Evolutionary conservation across 108 stramenopile species (phyloP), one percentile per base, ranked within the genome.

Genomic region (Epithemia pelagica): DNA sequence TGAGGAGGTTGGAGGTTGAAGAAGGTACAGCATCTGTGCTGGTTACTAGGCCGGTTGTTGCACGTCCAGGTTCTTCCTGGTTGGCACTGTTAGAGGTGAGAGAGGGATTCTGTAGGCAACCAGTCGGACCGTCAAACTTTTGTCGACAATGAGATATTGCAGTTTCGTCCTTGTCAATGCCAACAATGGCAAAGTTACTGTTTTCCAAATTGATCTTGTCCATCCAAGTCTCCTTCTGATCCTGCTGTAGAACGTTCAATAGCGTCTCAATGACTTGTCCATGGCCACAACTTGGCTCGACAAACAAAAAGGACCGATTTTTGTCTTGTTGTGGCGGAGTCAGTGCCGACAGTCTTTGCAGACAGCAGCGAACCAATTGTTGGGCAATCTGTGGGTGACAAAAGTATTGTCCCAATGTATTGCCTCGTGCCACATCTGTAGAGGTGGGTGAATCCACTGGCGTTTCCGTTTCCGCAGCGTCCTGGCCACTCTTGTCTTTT

Each of bases 401-500:
- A 61, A 69, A 69, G 27, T 69, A 69, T 31, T 69, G 68, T 28
- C 68, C 67, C 61, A 61, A 69, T n/a, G 61, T 8, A 31, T 61
- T 61, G 3, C 30, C 29, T 21, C 26, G 7, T 57, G 37, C 37
- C 10, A 15, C 37, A 46, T 46, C n/a, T n/a, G n/a, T n/a, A n/a
- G n/a, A n/a, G n/a, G n/a, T n/a, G n/a, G n/a, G n/a, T n/a, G n/a
- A n/a, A n/a, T n/a, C n/a, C n/a, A n/a, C n/a, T n/a, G n/a, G n/a
- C n/a, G n/a, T n/a, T n/a, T n/a, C n/a, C n/a, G n/a, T n/a, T n/a
- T n/a, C n/a, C n/a, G n/a, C n/a, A n/a, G n/a, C n/a, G n/a, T n/a
- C 10, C 52, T 52, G n/a, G n/a, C n/a, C n/a, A n/a, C n/a, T n/a
- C n/a, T n/a, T n/a, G 5, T 23, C 37, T 46, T 46, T 5, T 46